Evolutionary conservation across 352 stramenopile genomes (phyloP).

Genomic region (Phytophthora pinifolia): DNA sequence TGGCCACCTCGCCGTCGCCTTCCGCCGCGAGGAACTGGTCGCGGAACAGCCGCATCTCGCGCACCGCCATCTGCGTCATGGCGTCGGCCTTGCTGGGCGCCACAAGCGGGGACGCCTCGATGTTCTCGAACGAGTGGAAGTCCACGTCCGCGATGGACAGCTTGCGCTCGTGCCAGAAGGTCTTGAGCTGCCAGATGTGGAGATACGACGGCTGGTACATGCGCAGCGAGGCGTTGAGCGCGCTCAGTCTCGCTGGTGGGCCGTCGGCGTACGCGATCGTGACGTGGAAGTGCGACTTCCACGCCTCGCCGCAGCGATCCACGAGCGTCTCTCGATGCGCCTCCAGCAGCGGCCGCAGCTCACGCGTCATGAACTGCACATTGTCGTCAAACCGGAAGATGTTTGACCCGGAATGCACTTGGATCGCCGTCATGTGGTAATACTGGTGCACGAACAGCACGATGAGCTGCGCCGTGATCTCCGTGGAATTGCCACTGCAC

Average conservation of each 20-base stretch:
- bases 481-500: constrained; percentile 95
- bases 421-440: constrained; percentile 93
- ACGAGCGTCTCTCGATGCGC: constrained; percentile 94
- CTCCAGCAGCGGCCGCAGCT: constrained; percentile 94
- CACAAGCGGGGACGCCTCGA: constrained; percentile 94
- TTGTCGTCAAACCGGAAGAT: constrained; percentile 97
- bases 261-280: constrained; percentile 98
- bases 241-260: constrained; percentile 93
- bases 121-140: constrained; percentile 96
- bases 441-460: constrained; percentile 91
- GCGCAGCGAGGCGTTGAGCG: constrained; percentile 95
- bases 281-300: constrained; percentile 94
- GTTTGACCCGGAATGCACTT: constrained; percentile 96
- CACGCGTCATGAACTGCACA: constrained; percentile 96
- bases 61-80: constrained; percentile 85
- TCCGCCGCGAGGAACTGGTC: constrained; percentile 82
- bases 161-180: constrained; percentile 97
- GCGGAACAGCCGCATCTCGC: constrained; percentile 92
- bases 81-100: constrained; percentile 76
- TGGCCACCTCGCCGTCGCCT: constrained; percentile 86
- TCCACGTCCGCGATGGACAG: constrained; percentile 96
- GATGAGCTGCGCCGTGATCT: constrained; percentile 92
- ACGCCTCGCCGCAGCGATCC: constrained; percentile 88
- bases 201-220: constrained; percentile 95
- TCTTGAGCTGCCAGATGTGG: constrained; percentile 99